A percentile compares a stretch with the other conserved stretches of the same genome.
Conservation (phyloP, 2,329 filamentous ascomycete genomes). For the Cladobotryum mycophilum region DNA sequence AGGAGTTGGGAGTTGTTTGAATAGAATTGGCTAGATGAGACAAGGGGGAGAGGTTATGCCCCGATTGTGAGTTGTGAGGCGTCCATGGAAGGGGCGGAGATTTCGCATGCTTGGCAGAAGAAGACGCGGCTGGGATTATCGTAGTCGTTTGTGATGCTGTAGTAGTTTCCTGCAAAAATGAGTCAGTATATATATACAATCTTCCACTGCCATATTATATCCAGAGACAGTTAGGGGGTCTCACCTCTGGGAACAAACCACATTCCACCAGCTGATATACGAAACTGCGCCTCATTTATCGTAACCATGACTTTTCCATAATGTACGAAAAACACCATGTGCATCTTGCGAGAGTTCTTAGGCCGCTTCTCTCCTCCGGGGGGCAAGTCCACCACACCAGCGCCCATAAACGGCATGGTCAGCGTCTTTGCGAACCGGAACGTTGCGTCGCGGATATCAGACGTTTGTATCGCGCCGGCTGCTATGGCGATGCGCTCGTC, state of each 20-base stretch:
- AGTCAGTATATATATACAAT: not conserved
- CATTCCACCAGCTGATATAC: constrained; percentile 79
- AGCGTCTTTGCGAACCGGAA: constrained; percentile 90
- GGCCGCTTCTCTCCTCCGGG: constrained; percentile 75
- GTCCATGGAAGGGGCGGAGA: constrained; percentile 19
- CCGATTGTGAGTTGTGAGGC: no score
- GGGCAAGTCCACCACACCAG: constrained; percentile 83
- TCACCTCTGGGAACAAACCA: constrained; percentile 94
- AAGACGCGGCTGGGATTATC: constrained; percentile 71
- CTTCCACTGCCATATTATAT: not conserved
- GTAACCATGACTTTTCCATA: constrained; percentile 75
- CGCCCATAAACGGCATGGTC: constrained; percentile 77
- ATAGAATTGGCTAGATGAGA: not conserved
- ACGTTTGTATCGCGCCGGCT: constrained; percentile 49
- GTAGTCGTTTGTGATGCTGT: constrained; percentile 80
- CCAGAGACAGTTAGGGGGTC: constrained; percentile 20
- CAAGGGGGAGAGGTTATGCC: no score
- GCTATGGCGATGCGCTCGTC: constrained; percentile 53
- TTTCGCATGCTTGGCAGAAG: constrained; percentile 81
- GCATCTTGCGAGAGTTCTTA: constrained; percentile 93
- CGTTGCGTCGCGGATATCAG: constrained; percentile 55
- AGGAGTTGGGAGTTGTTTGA: not conserved
- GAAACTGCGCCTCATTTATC: constrained; percentile 69
- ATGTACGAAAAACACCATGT: constrained; percentile 92
- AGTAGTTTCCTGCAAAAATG: constrained; percentile 68